These are phyloP conservation scores for barley (Hordeum vulgare) DNA, from an alignment of 176 grass and related monocot species.

Conservation along the genomic window MorexV3_pseudomolecules_assembly NC_058519.1:52863737-52864236, in stretches of 20 bases:
- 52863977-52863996: not conserved
- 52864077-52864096: no score
- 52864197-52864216: no score
- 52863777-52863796: constrained; percentile 21
- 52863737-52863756: constrained; percentile 11
- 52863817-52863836: constrained; percentile 34
- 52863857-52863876: constrained; percentile 53
- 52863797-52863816: constrained; percentile 26
- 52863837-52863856: constrained; percentile 41
- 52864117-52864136: no score
- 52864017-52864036: not conserved
- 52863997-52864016: not conserved
- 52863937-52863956: not conserved
- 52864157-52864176: no score
- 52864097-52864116: no score
- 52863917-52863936: constrained; percentile 29
- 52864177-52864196: no score
- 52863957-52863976: not conserved
- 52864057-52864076: no score
- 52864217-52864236: no score
- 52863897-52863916: not conserved
- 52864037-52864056: not conserved
- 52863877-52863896: constrained; percentile 47
- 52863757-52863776: constrained; percentile 14
- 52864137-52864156: no score